These are phyloP conservation scores for Hydnum rufescens DNA, from an alignment of 768 basidiomycete species.

Conservation along the genomic window DNA sequence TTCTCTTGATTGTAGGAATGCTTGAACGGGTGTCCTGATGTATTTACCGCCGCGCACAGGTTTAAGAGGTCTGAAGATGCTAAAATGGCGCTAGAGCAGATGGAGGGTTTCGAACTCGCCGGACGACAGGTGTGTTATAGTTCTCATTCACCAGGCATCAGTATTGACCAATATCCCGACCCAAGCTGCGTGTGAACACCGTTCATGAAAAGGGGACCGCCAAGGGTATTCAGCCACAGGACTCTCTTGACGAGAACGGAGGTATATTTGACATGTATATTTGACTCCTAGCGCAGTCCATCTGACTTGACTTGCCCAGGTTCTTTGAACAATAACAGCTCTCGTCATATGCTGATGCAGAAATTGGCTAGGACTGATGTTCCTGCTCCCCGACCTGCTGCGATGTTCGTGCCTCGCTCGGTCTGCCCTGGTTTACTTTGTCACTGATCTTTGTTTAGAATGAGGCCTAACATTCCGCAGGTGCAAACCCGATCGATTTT, in stretches of 20 bases:
- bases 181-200: conserved; percentile 70
- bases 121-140: conserved; percentile 56
- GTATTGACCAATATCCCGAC: conserved; percentile 5
- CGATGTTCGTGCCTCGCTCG: conserved; percentile 2
- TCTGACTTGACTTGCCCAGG: conserved; percentile 27
- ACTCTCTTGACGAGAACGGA: conserved; percentile 74
- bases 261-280: conserved; percentile 27
- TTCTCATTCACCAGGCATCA: background rate
- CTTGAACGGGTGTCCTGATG: no score
- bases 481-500: conserved; percentile 75
- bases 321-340: conserved; percentile 87
- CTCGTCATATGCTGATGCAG: conserved; percentile 99
- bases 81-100: conserved; percentile 90
- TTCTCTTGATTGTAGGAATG: no score
- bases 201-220: conserved; percentile 78
- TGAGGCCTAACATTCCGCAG: conserved; percentile 62
- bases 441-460: conserved; percentile 21
- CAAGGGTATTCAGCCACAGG: conserved; percentile 26
- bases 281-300: background rate
- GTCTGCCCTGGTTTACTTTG: no score
- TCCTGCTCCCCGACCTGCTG: conserved; percentile 2
- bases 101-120: conserved; percentile 97
- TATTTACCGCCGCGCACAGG: conserved; percentile 21
- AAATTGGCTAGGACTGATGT: conserved; percentile 88
- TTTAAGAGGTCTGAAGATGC: conserved; percentile 87